phyloP scores from a whole-genome alignment of 345 rosid species.

The Excoecaria agallocha region DNA sequence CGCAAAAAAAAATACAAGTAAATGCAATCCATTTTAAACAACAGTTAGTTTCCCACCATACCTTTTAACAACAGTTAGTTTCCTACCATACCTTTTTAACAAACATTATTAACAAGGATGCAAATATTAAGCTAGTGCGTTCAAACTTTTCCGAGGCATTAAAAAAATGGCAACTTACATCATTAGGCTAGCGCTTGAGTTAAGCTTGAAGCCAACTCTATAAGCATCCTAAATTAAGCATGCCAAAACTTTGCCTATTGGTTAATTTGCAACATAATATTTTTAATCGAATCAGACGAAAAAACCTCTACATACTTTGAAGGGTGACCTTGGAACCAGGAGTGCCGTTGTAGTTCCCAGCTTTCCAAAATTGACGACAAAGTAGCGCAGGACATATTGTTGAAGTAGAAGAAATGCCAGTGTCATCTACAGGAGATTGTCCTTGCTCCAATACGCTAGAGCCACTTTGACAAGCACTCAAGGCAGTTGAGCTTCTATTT shows the following conservation, averaged over 20 bases:
- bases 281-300: not conserved
- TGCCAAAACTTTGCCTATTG: not conserved
- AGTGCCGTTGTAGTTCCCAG: conserved; percentile 63
- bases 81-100: too few species aligned
- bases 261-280: not conserved
- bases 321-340: conserved; percentile 43
- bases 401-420: conserved; percentile 59
- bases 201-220: not conserved
- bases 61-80: too few species aligned
- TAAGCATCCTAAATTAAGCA: not conserved
- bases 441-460: conserved; percentile 67
- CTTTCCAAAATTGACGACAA: conserved; percentile 93
- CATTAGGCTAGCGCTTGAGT: too few species aligned
- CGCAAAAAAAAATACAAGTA: too few species aligned
- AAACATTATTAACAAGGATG: too few species aligned
- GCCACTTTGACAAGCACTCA: conserved; percentile 49
- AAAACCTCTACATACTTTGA: conserved; percentile 51
- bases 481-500: conserved; percentile 48
- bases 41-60: too few species aligned
- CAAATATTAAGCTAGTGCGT: too few species aligned
- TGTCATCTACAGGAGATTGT: conserved; percentile 63
- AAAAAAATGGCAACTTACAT: too few species aligned
- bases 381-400: conserved; percentile 61
- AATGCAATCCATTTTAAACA: too few species aligned
- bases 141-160: too few species aligned